These are phyloP conservation scores for Cercospora sesami DNA, from an alignment of 2,329 filamentous ascomycete species.

Conservation along the genomic window DNA sequence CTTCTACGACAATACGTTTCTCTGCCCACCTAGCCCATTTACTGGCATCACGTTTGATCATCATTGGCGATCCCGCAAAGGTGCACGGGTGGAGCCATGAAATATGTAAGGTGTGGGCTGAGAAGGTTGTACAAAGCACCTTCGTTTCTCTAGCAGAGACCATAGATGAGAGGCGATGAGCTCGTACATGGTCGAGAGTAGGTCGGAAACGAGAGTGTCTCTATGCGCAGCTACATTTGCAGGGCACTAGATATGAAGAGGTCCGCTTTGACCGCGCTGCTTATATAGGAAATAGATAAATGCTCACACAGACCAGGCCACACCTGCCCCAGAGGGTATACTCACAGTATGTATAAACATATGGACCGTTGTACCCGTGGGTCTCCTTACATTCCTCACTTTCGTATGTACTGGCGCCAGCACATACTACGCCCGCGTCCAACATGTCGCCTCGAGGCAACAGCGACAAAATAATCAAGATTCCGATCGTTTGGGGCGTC, in stretches of 20 bases:
- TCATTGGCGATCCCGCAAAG: background rate
- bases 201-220: background rate
- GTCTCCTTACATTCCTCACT: too few relatives aligned
- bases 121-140: too few relatives aligned
- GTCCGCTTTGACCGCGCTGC: background rate
- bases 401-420: too few relatives aligned
- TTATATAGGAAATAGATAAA: background rate
- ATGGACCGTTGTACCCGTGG: too few relatives aligned
- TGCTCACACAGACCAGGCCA: too few relatives aligned
- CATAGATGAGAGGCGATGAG: background rate
- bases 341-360: too few relatives aligned
- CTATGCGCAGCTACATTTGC: background rate
- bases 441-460: too few relatives aligned
- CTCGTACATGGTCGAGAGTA: background rate
- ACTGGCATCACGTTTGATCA: background rate
- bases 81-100: background rate
- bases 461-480: too few relatives aligned
- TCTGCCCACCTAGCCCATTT: background rate
- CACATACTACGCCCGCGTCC: too few relatives aligned
- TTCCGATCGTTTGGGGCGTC: too few relatives aligned
- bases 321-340: too few relatives aligned
- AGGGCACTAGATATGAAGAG: background rate
- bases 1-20: background rate
- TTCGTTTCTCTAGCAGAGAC: too few relatives aligned
- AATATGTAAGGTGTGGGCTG: background rate